Conservation (phyloP, 225 moss, liverwort and hornwort genomes). For the Ulota crispa region DNA sequence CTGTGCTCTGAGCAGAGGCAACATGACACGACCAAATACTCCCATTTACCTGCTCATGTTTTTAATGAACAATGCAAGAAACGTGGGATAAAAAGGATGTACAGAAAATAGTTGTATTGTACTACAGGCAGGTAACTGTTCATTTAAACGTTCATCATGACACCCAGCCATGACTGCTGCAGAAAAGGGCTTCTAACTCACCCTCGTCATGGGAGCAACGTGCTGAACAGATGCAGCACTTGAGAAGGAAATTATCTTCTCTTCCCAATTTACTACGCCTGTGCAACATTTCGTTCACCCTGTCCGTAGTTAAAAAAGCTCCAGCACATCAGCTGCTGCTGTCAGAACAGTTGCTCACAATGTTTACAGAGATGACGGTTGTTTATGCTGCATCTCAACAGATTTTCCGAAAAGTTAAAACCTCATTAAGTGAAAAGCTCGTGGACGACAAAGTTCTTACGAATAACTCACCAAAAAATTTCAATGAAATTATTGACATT, state of each 20-base stretch:
- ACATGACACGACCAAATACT: constrained; percentile 17
- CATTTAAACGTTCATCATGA: constrained; percentile 27
- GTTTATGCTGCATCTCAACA: constrained; percentile 21
- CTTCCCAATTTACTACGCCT: constrained; percentile 8
- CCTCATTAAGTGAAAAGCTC: background rate
- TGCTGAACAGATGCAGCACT: constrained; percentile 28
- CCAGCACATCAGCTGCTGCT: constrained; percentile 27
- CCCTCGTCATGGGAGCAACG: constrained; percentile 26
- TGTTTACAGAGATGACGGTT: constrained; percentile 32
- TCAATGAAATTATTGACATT: background rate
- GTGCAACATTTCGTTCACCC: constrained; percentile 2
- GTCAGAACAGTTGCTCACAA: constrained; percentile 26
- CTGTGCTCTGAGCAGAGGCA: constrained; percentile 19
- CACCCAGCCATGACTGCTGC: constrained; percentile 30
- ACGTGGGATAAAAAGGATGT: constrained; percentile 16
- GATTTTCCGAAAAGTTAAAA: background rate
- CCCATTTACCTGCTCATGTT: background rate
- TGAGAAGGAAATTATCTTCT: background rate
- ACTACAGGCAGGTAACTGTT: constrained; percentile 1
- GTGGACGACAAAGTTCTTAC: background rate
- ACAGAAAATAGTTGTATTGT: constrained; percentile 24
- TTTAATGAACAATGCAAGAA: constrained; percentile 18
- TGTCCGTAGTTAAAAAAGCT: constrained; percentile 22
- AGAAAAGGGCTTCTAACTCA: constrained; percentile 18
- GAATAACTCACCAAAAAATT: constrained; percentile 1